Conservation (phyloP, 345 rosid species). For the Citropsis articulata region DNA sequence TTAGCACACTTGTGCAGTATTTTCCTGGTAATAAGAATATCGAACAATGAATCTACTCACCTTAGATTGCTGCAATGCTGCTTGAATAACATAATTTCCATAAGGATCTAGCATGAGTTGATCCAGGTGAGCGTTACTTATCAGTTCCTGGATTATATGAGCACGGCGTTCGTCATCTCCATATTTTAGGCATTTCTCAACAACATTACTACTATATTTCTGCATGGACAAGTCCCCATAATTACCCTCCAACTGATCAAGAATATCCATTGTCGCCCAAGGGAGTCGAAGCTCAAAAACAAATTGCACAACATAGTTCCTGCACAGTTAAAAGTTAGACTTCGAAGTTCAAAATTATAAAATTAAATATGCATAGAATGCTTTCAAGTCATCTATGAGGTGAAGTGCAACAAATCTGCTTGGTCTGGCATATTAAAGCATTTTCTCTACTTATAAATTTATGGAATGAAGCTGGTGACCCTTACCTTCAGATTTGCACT, state of each 20-base stretch:
- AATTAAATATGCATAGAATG: neutral
- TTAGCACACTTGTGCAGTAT: neutral
- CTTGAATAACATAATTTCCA: conserved; percentile 81
- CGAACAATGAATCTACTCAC: conserved; percentile 25
- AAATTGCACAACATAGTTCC: conserved; percentile 79
- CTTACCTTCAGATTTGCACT: neutral
- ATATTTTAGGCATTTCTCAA: conserved; percentile 71
- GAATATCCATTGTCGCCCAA: conserved; percentile 48
- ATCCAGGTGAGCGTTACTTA: conserved; percentile 50
- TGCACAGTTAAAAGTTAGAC: conserved; percentile 21
- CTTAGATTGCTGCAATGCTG: conserved; percentile 66
- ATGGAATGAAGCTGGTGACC: neutral
- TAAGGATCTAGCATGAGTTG: conserved; percentile 85
- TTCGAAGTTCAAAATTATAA: neutral
- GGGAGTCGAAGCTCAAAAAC: conserved; percentile 62
- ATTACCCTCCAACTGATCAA: conserved; percentile 63
- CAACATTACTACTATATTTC: conserved; percentile 91
- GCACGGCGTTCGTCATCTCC: conserved; percentile 45
- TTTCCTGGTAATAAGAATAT: neutral
- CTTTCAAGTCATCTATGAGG: neutral
- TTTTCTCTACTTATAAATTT: neutral
- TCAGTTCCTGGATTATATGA: conserved; percentile 53
- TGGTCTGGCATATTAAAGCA: neutral
- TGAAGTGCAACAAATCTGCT: neutral
- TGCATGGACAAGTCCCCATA: conserved; percentile 76